Evolutionary conservation across 495 filamentous ascomycete genomes (phyloP).

Genomic region (Xylaria scruposa): DNA sequence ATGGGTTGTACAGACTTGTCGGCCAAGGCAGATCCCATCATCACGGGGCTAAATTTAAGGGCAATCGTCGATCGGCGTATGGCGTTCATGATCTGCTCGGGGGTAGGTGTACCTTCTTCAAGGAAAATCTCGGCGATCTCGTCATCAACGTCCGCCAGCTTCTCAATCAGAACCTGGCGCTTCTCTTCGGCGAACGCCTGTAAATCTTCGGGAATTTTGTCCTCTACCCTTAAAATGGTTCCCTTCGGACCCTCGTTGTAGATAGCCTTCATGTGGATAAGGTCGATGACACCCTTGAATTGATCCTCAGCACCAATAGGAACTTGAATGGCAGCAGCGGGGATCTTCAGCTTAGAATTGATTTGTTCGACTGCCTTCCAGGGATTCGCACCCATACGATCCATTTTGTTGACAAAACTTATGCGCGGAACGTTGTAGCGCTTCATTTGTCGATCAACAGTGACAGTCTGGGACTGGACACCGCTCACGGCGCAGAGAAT

Average conservation of each 20-base stretch:
- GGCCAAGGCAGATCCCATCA: constrained; percentile 94
- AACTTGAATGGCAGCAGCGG: constrained; percentile 92
- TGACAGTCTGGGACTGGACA: constrained; percentile 97
- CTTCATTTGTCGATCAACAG: constrained; percentile 98
- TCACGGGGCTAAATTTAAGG: constrained; percentile 91
- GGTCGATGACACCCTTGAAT: constrained; percentile 92
- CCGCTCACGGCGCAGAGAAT: constrained; percentile 97
- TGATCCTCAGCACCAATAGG: constrained; percentile 93
- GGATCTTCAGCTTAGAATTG: constrained; percentile 90
- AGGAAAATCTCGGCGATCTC: constrained; percentile 97
- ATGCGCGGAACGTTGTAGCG: constrained; percentile 96
- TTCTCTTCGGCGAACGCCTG: constrained; percentile 78
- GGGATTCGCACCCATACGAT: constrained; percentile 97
- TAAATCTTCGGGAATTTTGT: constrained; percentile 81
- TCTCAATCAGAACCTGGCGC: constrained; percentile 86
- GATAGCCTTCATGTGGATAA: constrained; percentile 90
- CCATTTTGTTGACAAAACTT: constrained; percentile 99
- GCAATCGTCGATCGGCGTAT: constrained; percentile 87
- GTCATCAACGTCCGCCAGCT: constrained; percentile 95
- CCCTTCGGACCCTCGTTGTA: constrained; percentile 88
- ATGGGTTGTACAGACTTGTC: constrained; percentile 97
- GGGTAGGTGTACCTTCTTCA: constrained; percentile 78
- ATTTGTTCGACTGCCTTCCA: constrained; percentile 98
- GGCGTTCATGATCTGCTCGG: constrained; percentile 83
- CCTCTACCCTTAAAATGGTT: constrained; percentile 69